Evolutionary conservation across 192 early-diverging fungal species (phyloP).

Genomic region (Rhizophlyctis rosea): DNA sequence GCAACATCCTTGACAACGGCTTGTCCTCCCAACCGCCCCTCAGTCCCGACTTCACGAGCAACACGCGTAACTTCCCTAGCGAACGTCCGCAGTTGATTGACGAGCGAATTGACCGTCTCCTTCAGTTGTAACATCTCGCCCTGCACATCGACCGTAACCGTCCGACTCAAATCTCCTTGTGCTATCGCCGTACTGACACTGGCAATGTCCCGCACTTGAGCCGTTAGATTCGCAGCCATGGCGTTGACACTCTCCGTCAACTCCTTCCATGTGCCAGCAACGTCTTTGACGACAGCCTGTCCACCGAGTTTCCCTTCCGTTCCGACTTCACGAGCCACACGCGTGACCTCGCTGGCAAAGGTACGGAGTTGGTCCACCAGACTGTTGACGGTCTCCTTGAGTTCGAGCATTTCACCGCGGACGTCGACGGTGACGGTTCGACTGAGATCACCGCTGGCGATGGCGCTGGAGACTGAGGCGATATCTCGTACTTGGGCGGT

Average conservation of each 20-base stretch:
- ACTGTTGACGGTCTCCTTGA: slow-evolving; percentile 68
- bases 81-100: slow-evolving; percentile 63
- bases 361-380: slow-evolving; percentile 66
- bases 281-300: slow-evolving; percentile 49
- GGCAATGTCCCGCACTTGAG: slow-evolving; percentile 64
- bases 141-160: slow-evolving; percentile 57
- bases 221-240: slow-evolving; percentile 55
- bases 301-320: slow-evolving; percentile 59
- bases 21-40: slow-evolving; percentile 55
- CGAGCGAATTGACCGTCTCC: slow-evolving; percentile 70
- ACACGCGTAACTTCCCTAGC: slow-evolving; percentile 58
- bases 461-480: slow-evolving; percentile 59
- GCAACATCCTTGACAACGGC: slow-evolving; percentile 46
- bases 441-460: slow-evolving; percentile 63
- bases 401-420: slow-evolving; percentile 65
- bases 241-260: slow-evolving; percentile 56
- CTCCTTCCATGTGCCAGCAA: slow-evolving; percentile 49
- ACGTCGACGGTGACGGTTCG: slow-evolving; percentile 63
- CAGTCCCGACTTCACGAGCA: slow-evolving; percentile 67
- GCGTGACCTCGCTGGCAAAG: slow-evolving; percentile 64
- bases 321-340: slow-evolving; percentile 69
- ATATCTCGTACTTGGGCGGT: slow-evolving; percentile 70
- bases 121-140: slow-evolving; percentile 74
- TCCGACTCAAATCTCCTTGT: slow-evolving; percentile 53
- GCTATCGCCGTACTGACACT: slow-evolving; percentile 58